A percentile compares a stretch with the other conserved stretches of the same genome.
Conservation (phyloP, 2,329 filamentous ascomycete genomes). For the Lomentospora prolificans region DNA sequence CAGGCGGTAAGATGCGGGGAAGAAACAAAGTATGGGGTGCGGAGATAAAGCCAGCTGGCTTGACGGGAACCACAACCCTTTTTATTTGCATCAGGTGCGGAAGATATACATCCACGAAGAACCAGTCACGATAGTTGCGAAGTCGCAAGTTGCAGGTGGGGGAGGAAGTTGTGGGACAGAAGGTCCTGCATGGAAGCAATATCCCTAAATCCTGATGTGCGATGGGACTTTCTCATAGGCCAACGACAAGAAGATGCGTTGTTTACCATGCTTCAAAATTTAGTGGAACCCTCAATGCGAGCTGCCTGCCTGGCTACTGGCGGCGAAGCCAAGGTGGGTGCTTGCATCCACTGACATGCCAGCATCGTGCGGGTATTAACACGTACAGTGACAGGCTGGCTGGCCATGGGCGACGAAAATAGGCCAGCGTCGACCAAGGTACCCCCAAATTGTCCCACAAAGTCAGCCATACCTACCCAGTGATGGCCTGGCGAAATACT, state of each 20-base stretch:
- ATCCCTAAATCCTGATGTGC: too few relatives aligned
- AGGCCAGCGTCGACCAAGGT: too few relatives aligned
- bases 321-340: background rate
- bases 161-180: background rate
- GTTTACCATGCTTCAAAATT: background rate
- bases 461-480: too few relatives aligned
- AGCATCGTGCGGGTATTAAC: background rate
- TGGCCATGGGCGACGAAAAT: too few relatives aligned
- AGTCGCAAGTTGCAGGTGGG: background rate
- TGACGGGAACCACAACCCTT: background rate
- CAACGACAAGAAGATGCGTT: background rate
- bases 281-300: too few relatives aligned
- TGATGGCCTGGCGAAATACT: too few relatives aligned
- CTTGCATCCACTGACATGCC: slow-evolving; percentile 2
- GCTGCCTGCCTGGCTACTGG: background rate
- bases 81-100: background rate
- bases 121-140: background rate
- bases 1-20: background rate
- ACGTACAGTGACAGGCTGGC: background rate
- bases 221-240: background rate
- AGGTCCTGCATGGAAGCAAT: background rate
- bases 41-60: too few relatives aligned
- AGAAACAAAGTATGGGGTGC: background rate
- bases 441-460: too few relatives aligned
- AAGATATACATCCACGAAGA: background rate